A percentile compares a stretch with the other conserved stretches of the same genome.
Conservation (phyloP, 176 grass and related monocot species). For the Tillandsia leiboldiana region DNA sequence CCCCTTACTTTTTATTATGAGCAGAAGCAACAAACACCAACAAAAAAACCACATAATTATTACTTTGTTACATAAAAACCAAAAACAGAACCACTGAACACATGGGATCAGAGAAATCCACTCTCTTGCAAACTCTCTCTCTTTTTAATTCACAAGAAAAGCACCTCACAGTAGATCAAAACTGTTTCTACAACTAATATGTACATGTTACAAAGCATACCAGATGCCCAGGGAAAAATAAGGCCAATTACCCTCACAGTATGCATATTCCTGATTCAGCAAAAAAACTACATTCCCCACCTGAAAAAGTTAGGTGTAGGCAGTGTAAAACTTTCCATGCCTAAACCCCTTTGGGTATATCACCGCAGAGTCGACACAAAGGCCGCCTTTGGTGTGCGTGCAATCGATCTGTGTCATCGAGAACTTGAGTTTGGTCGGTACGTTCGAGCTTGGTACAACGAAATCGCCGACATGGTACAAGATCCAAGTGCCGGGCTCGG, state of each 20-base stretch:
- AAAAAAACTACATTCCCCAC: neutral
- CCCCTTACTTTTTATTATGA: too few species aligned
- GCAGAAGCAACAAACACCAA: too few species aligned
- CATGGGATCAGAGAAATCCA: neutral
- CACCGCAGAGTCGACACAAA: slow-evolving; percentile 64
- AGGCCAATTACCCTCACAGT: slow-evolving; percentile 20
- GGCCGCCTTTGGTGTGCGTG: slow-evolving; percentile 82
- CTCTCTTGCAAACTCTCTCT: neutral
- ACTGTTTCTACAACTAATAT: slow-evolving; percentile 22
- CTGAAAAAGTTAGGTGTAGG: neutral
- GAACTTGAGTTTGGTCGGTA: slow-evolving; percentile 67
- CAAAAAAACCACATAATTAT: too few species aligned
- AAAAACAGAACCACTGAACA: too few species aligned
- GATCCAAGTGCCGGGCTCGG: slow-evolving; percentile 64
- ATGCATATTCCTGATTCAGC: slow-evolving; percentile 25
- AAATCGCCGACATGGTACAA: slow-evolving; percentile 74
- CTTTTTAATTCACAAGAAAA: neutral
- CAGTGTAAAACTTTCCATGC: slow-evolving; percentile 21
- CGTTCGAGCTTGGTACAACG: slow-evolving; percentile 28
- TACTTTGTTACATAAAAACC: too few species aligned
- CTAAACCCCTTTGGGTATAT: slow-evolving; percentile 63
- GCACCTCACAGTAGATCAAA: slow-evolving; percentile 15
- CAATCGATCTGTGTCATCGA: slow-evolving; percentile 91
- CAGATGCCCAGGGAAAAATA: slow-evolving; percentile 44
- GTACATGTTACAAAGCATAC: slow-evolving; percentile 30